phyloP scores from a whole-genome alignment of 306 rosid genomes.

The Rosa lucieae region DNA sequence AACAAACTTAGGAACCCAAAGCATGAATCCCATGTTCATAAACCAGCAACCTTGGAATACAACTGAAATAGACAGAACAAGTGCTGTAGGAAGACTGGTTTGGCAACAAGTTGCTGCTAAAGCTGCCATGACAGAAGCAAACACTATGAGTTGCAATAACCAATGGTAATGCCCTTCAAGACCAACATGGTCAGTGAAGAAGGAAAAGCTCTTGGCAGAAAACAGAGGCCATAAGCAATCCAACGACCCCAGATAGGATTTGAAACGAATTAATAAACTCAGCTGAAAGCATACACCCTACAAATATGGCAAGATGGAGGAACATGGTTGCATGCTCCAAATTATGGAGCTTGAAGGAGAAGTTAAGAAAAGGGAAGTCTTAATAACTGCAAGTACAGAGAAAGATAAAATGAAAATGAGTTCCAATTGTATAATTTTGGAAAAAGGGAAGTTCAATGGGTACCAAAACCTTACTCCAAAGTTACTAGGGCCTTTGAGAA shows the following conservation, averaged over 20 bases:
- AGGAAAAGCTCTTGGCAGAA: slow-evolving; percentile 84
- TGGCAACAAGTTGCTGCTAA: slow-evolving; percentile 60
- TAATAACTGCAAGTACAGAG: slow-evolving; percentile 55
- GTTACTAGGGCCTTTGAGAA: slow-evolving; percentile 61
- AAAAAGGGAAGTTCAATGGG: slow-evolving; percentile 42
- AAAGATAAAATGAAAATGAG: slow-evolving; percentile 63
- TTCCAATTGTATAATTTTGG: slow-evolving; percentile 68
- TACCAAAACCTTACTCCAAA: slow-evolving; percentile 66
- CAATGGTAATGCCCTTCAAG: slow-evolving; percentile 94
- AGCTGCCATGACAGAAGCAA: slow-evolving; percentile 51
- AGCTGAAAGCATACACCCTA: slow-evolving; percentile 46
- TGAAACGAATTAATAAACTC: slow-evolving; percentile 57
- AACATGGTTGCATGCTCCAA: slow-evolving; percentile 93
- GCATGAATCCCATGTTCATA: slow-evolving; percentile 75
- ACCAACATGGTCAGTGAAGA: slow-evolving; percentile 82
- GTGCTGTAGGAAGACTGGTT: slow-evolving; percentile 62
- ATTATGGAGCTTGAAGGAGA: slow-evolving; percentile 61
- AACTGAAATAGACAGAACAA: slow-evolving; percentile 69
- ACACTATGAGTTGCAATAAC: slow-evolving; percentile 76
- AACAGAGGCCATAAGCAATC: slow-evolving; percentile 65
- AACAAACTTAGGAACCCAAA: slow-evolving; percentile 65
- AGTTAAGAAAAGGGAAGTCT: slow-evolving; percentile 61
- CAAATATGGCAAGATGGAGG: slow-evolving; percentile 81
- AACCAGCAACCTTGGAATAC: slow-evolving; percentile 92
- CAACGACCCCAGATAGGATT: slow-evolving; percentile 45